A percentile compares a stretch with the other conserved stretches of the same genome.
Conservation (phyloP, 768 basidiomycete genomes). For the Podaxis sp. region DNA sequence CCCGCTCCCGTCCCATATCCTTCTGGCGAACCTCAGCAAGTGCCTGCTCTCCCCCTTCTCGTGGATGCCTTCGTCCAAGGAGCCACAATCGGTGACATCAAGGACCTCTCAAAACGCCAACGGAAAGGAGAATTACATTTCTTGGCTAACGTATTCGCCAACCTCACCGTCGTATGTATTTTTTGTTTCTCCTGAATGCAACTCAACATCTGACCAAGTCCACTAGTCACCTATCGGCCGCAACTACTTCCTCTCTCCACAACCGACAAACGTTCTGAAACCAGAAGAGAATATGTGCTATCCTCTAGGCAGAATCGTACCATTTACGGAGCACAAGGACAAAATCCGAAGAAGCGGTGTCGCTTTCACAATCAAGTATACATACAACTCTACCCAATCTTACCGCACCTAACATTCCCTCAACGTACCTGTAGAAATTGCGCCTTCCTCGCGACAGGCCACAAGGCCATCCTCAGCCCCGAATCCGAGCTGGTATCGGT, state of each 20-base stretch:
- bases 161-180: slow-evolving; percentile 70
- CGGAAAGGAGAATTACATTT: slow-evolving; percentile 87
- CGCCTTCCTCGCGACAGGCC: slow-evolving; percentile 64
- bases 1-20: slow-evolving; percentile 74
- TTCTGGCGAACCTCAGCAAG: slow-evolving; percentile 44
- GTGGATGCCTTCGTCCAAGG: slow-evolving; percentile 86
- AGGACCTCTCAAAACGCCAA: slow-evolving; percentile 44
- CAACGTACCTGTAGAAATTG: slow-evolving; percentile 61
- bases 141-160: slow-evolving; percentile 91
- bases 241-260: slow-evolving; percentile 76
- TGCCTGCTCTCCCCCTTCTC: slow-evolving; percentile 75
- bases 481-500: slow-evolving; percentile 57
- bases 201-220: background rate
- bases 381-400: slow-evolving; percentile 4
- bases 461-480: slow-evolving; percentile 67
- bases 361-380: slow-evolving; percentile 83
- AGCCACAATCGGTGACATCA: slow-evolving; percentile 50
- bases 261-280: slow-evolving; percentile 46
- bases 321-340: slow-evolving; percentile 90
- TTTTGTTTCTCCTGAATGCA: background rate
- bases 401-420: slow-evolving; percentile 13
- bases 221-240: slow-evolving; percentile 71
- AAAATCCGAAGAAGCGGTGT: slow-evolving; percentile 86
- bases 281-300: slow-evolving; percentile 58
- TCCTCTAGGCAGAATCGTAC: slow-evolving; percentile 76